These are phyloP conservation scores for Malus hybrid DNA, from an alignment of 331 rosid species.

Conservation along the genomic window DNA sequence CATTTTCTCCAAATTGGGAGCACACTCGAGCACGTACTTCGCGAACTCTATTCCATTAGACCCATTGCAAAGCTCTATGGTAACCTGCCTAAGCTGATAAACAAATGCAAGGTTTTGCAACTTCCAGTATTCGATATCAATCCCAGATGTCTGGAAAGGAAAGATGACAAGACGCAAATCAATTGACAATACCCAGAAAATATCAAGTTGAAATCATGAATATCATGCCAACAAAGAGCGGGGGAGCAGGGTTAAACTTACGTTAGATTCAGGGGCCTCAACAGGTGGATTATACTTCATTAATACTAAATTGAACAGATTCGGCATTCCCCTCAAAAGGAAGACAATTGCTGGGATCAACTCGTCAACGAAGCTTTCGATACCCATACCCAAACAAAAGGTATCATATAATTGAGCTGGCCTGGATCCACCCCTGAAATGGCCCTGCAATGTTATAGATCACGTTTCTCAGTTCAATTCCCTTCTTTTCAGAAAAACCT, in stretches of 20 bases:
- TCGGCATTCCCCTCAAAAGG: not conserved
- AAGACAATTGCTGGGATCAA: not conserved
- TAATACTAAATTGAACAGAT: too few species aligned
- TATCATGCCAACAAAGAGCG: too few species aligned
- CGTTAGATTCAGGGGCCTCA: not conserved
- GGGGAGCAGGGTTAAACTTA: not conserved
- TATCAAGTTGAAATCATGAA: too few species aligned
- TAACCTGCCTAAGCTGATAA: not conserved
- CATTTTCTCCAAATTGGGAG: not conserved
- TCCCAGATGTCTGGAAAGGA: not conserved
- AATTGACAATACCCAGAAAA: not conserved
- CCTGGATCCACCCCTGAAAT: not conserved
- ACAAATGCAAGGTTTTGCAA: not conserved
- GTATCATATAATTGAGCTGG: not conserved
- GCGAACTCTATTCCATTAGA: not conserved
- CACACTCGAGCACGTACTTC: not conserved
- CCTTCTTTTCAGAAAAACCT: not conserved
- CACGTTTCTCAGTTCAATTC: not conserved
- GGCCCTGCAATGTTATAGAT: not conserved
- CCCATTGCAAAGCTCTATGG: not conserved
- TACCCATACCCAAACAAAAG: not conserved
- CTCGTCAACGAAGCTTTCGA: not conserved
- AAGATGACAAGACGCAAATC: not conserved
- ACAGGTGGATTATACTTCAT: not conserved
- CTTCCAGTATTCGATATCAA: not conserved